Conservation (phyloP, 352 stramenopile genomes). For the Pythium dissimile region DNA sequence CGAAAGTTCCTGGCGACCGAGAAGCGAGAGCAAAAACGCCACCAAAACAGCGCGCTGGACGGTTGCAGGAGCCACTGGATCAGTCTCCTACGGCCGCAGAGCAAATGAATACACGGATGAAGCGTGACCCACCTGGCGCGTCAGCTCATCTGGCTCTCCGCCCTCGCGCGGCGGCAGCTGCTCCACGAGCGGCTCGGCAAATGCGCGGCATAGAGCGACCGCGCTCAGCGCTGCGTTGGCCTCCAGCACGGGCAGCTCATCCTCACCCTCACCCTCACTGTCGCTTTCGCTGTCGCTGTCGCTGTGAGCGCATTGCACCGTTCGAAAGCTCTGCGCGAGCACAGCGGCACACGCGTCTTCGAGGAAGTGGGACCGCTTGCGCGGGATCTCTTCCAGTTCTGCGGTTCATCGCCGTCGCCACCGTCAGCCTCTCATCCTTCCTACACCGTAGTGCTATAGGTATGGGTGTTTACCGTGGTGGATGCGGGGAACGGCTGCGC, state of each 20-base stretch:
- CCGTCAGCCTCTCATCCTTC: background rate
- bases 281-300: background rate
- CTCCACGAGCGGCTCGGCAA: no score
- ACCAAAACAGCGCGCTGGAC: conserved; percentile 25
- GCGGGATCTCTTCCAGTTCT: conserved; percentile 51
- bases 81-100: no score
- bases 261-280: background rate
- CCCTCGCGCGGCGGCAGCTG: no score
- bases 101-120: no score
- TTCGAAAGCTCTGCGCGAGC: conserved; percentile 22
- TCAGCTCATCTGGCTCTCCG: no score
- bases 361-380: conserved; percentile 67
- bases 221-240: no score
- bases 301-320: conserved; percentile 16
- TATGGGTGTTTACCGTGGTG: conserved; percentile 25
- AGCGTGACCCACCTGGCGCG: no score
- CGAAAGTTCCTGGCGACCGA: conserved; percentile 8
- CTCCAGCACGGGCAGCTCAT: no score
- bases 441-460: background rate
- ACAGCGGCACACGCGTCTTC: conserved; percentile 59
- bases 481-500: conserved; percentile 17
- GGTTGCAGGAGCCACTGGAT: no score
- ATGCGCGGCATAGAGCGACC: no score
- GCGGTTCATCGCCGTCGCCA: no score
- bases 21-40: conserved; percentile 19